These are phyloP conservation scores for Macrocybe sp. DNA, from an alignment of 1,284 basidiomycete genomes.

Conservation along the genomic window DNA sequence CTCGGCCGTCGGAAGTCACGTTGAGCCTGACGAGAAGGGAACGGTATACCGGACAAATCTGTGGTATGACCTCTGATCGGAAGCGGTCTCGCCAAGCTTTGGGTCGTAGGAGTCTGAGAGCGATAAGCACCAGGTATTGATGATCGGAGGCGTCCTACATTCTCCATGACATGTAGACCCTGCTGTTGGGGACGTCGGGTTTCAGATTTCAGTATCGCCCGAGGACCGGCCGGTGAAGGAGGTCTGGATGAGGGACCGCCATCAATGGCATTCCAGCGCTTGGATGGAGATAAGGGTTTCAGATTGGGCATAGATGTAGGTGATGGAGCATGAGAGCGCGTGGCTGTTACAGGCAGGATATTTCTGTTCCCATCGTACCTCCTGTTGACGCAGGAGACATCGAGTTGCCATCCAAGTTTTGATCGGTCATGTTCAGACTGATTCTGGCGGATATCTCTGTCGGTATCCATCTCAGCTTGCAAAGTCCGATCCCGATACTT, in stretches of 20 bases:
- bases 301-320: conserved; percentile 14
- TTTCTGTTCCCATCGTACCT: conserved; percentile 21
- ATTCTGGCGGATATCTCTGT: conserved; percentile 19
- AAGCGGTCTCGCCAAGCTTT: no score
- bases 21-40: no score
- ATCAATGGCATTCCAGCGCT: conserved; percentile 19
- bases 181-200: no score
- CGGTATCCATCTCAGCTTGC: conserved; percentile 23
- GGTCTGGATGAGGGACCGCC: conserved; percentile 30
- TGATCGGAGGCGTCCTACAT: no score
- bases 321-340: conserved; percentile 16
- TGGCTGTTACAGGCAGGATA: conserved; percentile 15
- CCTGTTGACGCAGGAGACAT: conserved; percentile 19
- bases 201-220: conserved; percentile 2
- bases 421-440: conserved; percentile 6
- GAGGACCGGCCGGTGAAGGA: conserved; percentile 42
- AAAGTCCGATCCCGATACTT: conserved; percentile 76
- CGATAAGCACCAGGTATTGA: no score
- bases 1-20: no score
- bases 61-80: no score
- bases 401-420: conserved; percentile 32
- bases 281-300: conserved; percentile 26
- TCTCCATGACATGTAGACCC: no score
- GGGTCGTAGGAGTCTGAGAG: no score
- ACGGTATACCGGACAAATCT: no score